A percentile compares a stretch with the other conserved stretches of the same genome.
phyloP scores from a whole-genome alignment of 1,139 yeast genomes.

The Yamadazyma atmosphaerica region DNA sequence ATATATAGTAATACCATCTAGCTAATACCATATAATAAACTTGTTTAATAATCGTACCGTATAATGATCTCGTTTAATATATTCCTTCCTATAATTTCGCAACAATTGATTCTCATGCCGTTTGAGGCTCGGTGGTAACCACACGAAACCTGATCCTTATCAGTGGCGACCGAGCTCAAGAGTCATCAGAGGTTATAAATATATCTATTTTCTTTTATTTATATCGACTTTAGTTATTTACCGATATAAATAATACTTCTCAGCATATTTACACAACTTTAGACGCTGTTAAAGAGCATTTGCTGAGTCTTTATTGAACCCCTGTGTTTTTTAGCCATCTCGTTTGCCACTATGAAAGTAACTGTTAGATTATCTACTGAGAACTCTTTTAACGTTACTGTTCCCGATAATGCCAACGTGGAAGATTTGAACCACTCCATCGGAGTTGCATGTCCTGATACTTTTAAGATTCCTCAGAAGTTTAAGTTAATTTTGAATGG shows the following conservation, averaged over 20 bases:
- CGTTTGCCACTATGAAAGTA: constrained; percentile 31
- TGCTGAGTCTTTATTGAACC: neutral
- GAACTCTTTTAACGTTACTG: constrained; percentile 38
- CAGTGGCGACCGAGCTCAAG: constrained; percentile 7
- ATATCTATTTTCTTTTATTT: neutral
- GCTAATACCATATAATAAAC: too few relatives aligned
- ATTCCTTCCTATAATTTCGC: too few relatives aligned
- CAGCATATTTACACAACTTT: neutral
- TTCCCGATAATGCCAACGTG: constrained; percentile 53
- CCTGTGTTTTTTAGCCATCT: neutral
- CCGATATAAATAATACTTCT: too few relatives aligned
- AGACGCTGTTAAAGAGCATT: neutral
- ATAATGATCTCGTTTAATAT: too few relatives aligned
- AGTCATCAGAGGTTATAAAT: neutral
- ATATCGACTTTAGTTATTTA: neutral
- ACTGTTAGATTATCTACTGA: constrained; percentile 47
- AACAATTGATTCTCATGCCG: too few relatives aligned
- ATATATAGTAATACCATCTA: neutral
- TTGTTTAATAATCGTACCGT: too few relatives aligned
- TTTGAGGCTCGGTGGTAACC: constrained; percentile 1
- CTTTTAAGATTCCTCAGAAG: constrained; percentile 34
- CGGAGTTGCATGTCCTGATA: constrained; percentile 39
- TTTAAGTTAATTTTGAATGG: constrained; percentile 56
- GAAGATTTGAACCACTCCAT: constrained; percentile 49
- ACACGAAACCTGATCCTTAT: constrained; percentile 5